A percentile compares a stretch with the other conserved stretches of the same genome.
Evolutionary conservation across 768 basidiomycete genomes (phyloP).

Genomic region (Suillus spraguei): DNA sequence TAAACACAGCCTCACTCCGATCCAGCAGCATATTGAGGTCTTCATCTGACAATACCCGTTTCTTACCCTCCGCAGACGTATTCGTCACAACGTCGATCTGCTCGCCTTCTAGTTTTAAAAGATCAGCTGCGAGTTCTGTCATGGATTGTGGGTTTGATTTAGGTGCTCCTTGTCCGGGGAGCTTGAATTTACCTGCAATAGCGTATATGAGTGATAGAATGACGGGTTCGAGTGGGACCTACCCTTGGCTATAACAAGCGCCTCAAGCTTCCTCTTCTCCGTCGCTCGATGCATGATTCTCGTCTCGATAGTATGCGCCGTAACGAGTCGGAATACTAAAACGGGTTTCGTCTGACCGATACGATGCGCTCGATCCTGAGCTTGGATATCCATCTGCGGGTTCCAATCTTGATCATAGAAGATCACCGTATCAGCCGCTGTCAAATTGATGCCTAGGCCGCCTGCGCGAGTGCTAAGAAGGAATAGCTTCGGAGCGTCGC

Average conservation of each 20-base stretch:
- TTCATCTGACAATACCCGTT: conserved; percentile 75
- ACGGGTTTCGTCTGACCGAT: conserved; percentile 95
- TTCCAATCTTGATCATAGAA: conserved; percentile 43
- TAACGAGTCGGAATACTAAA: conserved; percentile 85
- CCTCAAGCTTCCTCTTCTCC: conserved; percentile 90
- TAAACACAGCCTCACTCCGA: conserved; percentile 72
- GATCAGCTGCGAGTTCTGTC: conserved; percentile 77
- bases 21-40: conserved; percentile 85
- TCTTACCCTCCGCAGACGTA: conserved; percentile 63
- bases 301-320: conserved; percentile 88
- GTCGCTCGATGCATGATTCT: conserved; percentile 87
- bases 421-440: conserved; percentile 52
- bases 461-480: conserved; percentile 93
- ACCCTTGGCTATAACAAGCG: conserved; percentile 94
- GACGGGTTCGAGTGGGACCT: not conserved
- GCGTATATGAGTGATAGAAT: not conserved
- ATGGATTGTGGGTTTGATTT: conserved; percentile 63
- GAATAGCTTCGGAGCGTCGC: conserved; percentile 73
- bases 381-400: conserved; percentile 96
- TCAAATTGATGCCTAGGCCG: conserved; percentile 94
- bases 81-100: conserved; percentile 85
- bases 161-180: conserved; percentile 53
- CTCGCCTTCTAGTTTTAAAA: conserved; percentile 84
- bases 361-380: conserved; percentile 93
- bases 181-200: conserved; percentile 78